Evolutionary conservation across 176 grass and related monocot species (phyloP).

Genomic region (Microstegium vimineum): DNA sequence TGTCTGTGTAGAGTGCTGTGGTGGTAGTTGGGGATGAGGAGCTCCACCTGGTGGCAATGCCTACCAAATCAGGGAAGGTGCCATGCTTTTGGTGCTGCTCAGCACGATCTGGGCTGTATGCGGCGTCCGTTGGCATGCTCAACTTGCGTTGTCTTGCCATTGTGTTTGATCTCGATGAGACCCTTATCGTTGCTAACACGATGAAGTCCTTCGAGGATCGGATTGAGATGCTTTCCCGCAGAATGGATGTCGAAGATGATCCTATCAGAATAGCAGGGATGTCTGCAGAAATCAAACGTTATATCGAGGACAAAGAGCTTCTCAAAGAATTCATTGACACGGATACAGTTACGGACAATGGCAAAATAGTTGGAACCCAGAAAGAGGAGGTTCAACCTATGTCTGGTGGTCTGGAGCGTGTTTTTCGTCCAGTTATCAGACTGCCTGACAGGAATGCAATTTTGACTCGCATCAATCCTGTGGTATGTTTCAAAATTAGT

Average conservation of each 20-base stretch:
- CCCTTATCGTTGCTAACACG: slow-evolving; percentile 96
- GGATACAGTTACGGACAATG: slow-evolving; percentile 62
- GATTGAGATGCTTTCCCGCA: slow-evolving; percentile 62
- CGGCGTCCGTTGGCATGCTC: slow-evolving; percentile 73
- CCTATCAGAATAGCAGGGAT: slow-evolving; percentile 70
- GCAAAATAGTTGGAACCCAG: slow-evolving; percentile 49
- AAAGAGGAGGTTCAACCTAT: slow-evolving; percentile 64
- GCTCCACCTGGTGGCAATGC: slow-evolving; percentile 95
- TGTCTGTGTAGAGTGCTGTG: slow-evolving; percentile 69
- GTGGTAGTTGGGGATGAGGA: slow-evolving; percentile 78
- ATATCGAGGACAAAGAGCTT: slow-evolving; percentile 79
- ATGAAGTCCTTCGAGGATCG: slow-evolving; percentile 88
- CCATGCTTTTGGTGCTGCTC: slow-evolving; percentile 97
- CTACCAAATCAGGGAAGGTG: slow-evolving; percentile 62
- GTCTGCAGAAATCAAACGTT: slow-evolving; percentile 91
- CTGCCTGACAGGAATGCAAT: slow-evolving; percentile 76
- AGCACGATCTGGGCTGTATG: slow-evolving; percentile 61
- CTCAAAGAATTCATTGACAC: slow-evolving; percentile 84
- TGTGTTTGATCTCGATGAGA: slow-evolving; percentile 97
- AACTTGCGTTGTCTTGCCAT: slow-evolving; percentile 83
- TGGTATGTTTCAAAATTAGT: slow-evolving; percentile 45
- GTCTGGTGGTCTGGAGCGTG: slow-evolving; percentile 42
- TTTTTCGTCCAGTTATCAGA: slow-evolving; percentile 76
- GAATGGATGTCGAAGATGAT: slow-evolving; percentile 77
- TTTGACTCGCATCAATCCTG: slow-evolving; percentile 92